Percentiles rank a stretch among this genome's conserved stretches.
Evolutionary conservation across 805 yeast species (phyloP).

Genomic region (Metschnikowia picachoensis): DNA sequence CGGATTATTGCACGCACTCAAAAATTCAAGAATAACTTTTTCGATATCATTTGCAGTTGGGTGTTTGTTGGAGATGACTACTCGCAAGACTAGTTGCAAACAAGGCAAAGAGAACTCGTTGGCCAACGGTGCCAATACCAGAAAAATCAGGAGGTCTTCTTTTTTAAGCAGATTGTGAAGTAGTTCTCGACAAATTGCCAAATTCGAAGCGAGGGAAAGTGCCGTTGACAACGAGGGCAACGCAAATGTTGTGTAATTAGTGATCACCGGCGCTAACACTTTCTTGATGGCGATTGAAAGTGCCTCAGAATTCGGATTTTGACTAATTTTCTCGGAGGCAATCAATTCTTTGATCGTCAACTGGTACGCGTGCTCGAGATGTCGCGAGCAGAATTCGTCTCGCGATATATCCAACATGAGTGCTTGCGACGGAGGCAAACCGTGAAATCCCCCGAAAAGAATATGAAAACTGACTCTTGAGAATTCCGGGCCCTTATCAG

Average conservation of each 20-base stretch:
- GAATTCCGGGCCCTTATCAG: neutral
- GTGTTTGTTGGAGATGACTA: slow-evolving; percentile 20
- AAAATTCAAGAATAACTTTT: slow-evolving; percentile 6
- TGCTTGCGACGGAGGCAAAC: slow-evolving; percentile 2
- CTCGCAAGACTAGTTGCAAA: slow-evolving; percentile 37
- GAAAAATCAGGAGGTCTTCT: neutral
- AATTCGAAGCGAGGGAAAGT: neutral
- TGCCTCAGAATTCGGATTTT: no score
- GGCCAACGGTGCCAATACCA: slow-evolving; percentile 1
- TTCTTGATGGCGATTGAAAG: no score
- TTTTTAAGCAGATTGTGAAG: neutral
- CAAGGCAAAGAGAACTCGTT: slow-evolving; percentile 42
- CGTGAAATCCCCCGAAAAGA: neutral
- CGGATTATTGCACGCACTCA: slow-evolving; percentile 21
- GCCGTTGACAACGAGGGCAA: slow-evolving; percentile 4
- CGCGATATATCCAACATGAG: slow-evolving; percentile 15
- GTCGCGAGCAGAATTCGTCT: slow-evolving; percentile 11
- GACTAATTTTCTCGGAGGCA: no score
- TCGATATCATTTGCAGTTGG: slow-evolving; percentile 9
- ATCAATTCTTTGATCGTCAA: no score
- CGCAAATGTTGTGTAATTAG: slow-evolving; percentile 4
- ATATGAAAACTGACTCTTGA: neutral
- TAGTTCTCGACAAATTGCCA: neutral
- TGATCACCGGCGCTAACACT: neutral
- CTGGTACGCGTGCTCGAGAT: slow-evolving; percentile 9